Conservation (phyloP, 495 filamentous ascomycete species). For the Saxophila tyrrhenica region DNA sequence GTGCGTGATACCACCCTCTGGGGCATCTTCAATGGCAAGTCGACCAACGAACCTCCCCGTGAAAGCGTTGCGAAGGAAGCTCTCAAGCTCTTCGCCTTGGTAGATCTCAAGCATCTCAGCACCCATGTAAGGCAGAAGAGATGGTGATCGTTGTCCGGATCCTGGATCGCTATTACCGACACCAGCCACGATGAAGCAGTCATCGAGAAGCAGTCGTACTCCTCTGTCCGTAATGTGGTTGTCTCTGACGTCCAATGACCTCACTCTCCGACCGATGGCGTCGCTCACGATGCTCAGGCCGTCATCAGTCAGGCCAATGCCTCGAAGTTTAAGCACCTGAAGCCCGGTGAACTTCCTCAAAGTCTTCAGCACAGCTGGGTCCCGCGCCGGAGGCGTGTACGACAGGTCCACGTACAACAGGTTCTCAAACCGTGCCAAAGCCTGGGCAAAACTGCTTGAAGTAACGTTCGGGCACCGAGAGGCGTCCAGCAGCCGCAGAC, state of each 20-base stretch:
- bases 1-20: slow-evolving; percentile 46
- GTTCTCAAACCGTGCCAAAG: slow-evolving; percentile 41
- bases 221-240: slow-evolving; percentile 49
- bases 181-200: slow-evolving; percentile 32
- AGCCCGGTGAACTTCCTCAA: slow-evolving; percentile 36
- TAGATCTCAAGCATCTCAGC: slow-evolving; percentile 22
- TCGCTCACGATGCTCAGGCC: slow-evolving; percentile 44
- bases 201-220: slow-evolving; percentile 39
- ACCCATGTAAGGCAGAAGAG: slow-evolving; percentile 14
- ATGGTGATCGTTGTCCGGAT: background rate
- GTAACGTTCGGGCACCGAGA: slow-evolving; percentile 48
- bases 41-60: slow-evolving; percentile 39
- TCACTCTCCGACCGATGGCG: slow-evolving; percentile 40
- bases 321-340: slow-evolving; percentile 48
- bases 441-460: slow-evolving; percentile 40
- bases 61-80: slow-evolving; percentile 38
- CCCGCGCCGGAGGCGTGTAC: slow-evolving; percentile 44
- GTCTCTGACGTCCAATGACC: slow-evolving; percentile 48
- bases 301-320: slow-evolving; percentile 44
- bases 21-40: slow-evolving; percentile 42
- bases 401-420: slow-evolving; percentile 53
- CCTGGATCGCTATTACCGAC: slow-evolving; percentile 4
- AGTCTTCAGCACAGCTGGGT: slow-evolving; percentile 36
- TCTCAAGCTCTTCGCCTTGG: slow-evolving; percentile 38
- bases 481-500: slow-evolving; percentile 45